A percentile compares a stretch with the other conserved stretches of the same genome.
These are phyloP conservation scores for Ophiostoma ips DNA, from an alignment of 2,329 filamentous ascomycete species.

Conservation along the genomic window DNA sequence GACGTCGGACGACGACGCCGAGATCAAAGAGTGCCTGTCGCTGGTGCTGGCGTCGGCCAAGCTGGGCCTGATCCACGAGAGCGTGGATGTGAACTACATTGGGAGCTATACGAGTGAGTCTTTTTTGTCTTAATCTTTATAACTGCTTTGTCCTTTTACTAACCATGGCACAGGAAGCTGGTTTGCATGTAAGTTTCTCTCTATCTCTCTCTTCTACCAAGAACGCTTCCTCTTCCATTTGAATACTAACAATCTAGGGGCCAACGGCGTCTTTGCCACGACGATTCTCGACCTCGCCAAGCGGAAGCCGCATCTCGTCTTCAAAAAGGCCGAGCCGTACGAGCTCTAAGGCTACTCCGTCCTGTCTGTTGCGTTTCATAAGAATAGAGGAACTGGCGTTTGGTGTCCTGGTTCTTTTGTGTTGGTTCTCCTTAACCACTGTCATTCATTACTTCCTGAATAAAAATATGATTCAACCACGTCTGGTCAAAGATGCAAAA, in stretches of 20 bases:
- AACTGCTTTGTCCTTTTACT: constrained; percentile 4
- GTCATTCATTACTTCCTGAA: not conserved
- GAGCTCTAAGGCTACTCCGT: constrained; percentile 22
- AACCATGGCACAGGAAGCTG: constrained; percentile 40
- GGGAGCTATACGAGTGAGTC: constrained; percentile 57
- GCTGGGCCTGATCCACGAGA: constrained; percentile 82
- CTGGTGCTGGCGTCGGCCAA: constrained; percentile 62
- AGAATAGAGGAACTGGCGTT: not conserved
- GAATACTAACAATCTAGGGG: constrained; percentile 37
- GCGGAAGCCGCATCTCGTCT: constrained; percentile 78
- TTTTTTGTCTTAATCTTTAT: not conserved
- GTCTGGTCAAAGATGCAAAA: not conserved
- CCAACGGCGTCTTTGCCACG: constrained; percentile 89
- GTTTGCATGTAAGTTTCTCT: constrained; percentile 56
- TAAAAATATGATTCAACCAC: not conserved
- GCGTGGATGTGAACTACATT: constrained; percentile 61
- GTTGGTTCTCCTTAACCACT: no score
- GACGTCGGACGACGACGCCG: constrained; percentile 69
- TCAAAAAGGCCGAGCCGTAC: constrained; percentile 50
- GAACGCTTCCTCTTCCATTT: no score
- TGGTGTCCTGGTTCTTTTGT: not conserved
- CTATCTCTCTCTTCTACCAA: no score
- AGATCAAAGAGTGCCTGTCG: constrained; percentile 62
- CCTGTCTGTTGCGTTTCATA: not conserved
- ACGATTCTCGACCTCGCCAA: constrained; percentile 82